Conservation (phyloP, 495 filamentous ascomycete genomes). For the Penicillium antarcticum region DNA sequence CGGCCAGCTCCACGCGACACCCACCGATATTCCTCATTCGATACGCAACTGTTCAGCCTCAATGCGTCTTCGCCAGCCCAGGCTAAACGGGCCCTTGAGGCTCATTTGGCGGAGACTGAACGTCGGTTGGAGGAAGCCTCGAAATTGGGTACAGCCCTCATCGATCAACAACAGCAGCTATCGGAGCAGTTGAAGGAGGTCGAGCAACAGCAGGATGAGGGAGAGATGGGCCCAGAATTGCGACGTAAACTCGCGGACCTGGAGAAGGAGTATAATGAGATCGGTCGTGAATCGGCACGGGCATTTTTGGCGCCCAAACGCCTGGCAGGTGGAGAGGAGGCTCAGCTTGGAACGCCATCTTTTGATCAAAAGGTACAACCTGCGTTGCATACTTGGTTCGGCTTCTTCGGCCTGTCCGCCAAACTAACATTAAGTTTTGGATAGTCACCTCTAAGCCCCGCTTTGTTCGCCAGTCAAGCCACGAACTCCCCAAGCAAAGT, state of each 20-base stretch:
- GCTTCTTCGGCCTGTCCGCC: background rate
- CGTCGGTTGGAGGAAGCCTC: constrained; percentile 87
- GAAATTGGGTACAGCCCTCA: constrained; percentile 77
- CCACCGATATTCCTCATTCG: constrained; percentile 75
- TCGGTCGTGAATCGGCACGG: constrained; percentile 83
- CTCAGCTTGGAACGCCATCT: constrained; percentile 54
- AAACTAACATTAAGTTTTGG: constrained; percentile 10
- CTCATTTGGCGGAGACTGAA: constrained; percentile 87
- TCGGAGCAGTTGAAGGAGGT: constrained; percentile 80
- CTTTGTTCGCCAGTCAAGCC: constrained; percentile 81
- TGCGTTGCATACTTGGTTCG: background rate
- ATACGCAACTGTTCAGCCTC: constrained; percentile 73
- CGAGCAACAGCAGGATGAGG: constrained; percentile 70
- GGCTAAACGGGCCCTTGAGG: constrained; percentile 82
- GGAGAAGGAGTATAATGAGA: constrained; percentile 93
- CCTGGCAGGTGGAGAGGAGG: constrained; percentile 63
- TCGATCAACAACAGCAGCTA: constrained; percentile 79
- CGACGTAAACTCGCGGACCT: constrained; percentile 79
- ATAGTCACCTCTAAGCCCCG: constrained; percentile 68
- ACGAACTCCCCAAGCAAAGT: constrained; percentile 86
- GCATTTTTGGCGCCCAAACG: constrained; percentile 82
- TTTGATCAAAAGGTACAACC: constrained; percentile 56
- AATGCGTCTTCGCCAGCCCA: constrained; percentile 77
- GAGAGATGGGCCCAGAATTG: constrained; percentile 81
- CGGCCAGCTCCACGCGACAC: constrained; percentile 45